A percentile compares a stretch with the other conserved stretches of the same genome.
phyloP scores from a whole-genome alignment of 108 stramenopile species.

The Discostella pseudostelligera region DNA sequence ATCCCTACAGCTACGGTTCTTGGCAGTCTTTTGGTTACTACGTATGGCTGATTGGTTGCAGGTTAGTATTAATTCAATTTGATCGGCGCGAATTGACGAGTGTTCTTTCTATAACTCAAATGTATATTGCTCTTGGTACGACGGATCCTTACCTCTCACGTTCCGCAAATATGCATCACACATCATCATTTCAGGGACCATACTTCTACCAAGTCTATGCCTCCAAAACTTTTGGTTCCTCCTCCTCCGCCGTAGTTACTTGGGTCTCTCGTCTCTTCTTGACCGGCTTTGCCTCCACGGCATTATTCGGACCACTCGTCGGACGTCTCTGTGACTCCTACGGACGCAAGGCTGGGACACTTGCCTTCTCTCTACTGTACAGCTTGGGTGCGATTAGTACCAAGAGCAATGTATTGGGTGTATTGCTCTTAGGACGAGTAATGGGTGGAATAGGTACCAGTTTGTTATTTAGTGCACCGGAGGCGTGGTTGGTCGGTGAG shows the following conservation, averaged over 20 bases:
- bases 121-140: neutral
- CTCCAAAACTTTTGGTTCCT: slow-evolving; percentile 76
- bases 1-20: slow-evolving; percentile 74
- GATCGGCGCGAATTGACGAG: neutral
- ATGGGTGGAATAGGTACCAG: slow-evolving; percentile 90
- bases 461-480: slow-evolving; percentile 84
- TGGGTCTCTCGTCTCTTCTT: slow-evolving; percentile 87
- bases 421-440: slow-evolving; percentile 85
- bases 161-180: neutral
- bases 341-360: slow-evolving; percentile 85
- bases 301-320: slow-evolving; percentile 86
- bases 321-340: slow-evolving; percentile 82
- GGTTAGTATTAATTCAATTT: slow-evolving; percentile 27
- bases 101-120: neutral
- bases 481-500: slow-evolving; percentile 96
- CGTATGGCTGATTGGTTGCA: slow-evolving; percentile 99
- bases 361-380: slow-evolving; percentile 82
- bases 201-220: slow-evolving; percentile 98
- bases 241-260: slow-evolving; percentile 52
- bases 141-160: neutral
- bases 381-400: slow-evolving; percentile 79
- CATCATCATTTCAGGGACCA: slow-evolving; percentile 52
- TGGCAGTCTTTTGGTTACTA: slow-evolving; percentile 93
- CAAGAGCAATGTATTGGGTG: slow-evolving; percentile 65
- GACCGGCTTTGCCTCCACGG: slow-evolving; percentile 91